A percentile compares a stretch with the other conserved stretches of the same genome.
Evolutionary conservation across 257 asterid genomes (phyloP).

Genomic region (Solanum rostratum): DNA sequence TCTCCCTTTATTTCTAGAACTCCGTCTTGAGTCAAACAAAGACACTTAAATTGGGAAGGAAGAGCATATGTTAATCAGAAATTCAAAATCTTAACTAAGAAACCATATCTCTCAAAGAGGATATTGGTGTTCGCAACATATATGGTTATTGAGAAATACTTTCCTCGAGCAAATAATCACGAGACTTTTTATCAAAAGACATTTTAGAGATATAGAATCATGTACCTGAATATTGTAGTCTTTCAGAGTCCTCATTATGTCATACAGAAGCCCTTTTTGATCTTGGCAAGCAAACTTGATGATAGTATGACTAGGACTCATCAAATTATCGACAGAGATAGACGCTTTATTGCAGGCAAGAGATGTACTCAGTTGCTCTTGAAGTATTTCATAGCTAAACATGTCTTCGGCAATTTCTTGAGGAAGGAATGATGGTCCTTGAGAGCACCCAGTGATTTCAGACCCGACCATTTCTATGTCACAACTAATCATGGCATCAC

Average conservation of each 20-base stretch:
- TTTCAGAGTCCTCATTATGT: constrained; percentile 79
- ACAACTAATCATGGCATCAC: constrained; percentile 47
- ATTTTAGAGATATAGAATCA: neutral
- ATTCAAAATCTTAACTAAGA: neutral
- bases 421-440: constrained; percentile 55
- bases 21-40: neutral
- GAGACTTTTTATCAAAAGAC: neutral
- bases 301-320: constrained; percentile 80
- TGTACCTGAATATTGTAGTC: constrained; percentile 79
- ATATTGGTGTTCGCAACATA: neutral
- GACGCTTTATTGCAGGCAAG: constrained; percentile 36
- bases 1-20: neutral
- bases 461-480: constrained; percentile 66
- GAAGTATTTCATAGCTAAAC: constrained; percentile 29
- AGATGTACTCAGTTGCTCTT: constrained; percentile 21
- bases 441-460: constrained; percentile 54
- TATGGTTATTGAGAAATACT: neutral
- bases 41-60: neutral
- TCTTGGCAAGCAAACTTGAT: constrained; percentile 73
- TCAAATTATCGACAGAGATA: constrained; percentile 48
- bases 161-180: neutral
- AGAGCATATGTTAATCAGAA: neutral
- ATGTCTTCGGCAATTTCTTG: constrained; percentile 45
- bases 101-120: neutral
- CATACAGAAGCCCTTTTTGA: constrained; percentile 82